Evolutionary conservation across 2,329 filamentous ascomycete species (phyloP).

Genomic region (Rugonectria rugulosa): DNA sequence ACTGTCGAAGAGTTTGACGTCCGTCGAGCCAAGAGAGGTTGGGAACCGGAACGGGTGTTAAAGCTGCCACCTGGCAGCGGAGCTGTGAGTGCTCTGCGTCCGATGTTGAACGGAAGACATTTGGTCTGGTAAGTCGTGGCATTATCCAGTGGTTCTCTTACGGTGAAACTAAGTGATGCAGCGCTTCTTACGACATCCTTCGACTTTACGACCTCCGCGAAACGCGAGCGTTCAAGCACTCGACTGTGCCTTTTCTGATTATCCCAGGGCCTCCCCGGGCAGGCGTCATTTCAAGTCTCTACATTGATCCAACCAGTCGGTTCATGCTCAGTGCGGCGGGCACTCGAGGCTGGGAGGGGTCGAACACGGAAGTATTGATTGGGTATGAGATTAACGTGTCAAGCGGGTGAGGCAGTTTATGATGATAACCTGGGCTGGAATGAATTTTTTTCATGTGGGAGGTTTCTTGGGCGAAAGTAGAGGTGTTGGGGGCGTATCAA

Average conservation of each 20-base stretch:
- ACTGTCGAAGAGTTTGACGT: conserved; percentile 95
- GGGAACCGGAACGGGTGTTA: conserved; percentile 78
- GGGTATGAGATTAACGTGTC: conserved; percentile 82
- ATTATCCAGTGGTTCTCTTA: not conserved
- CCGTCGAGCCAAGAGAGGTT: conserved; percentile 73
- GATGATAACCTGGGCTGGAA: not conserved
- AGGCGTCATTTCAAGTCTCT: conserved; percentile 85
- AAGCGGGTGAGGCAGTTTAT: conserved; percentile 11
- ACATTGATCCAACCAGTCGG: conserved; percentile 84
- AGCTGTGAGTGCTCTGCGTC: conserved; percentile 83
- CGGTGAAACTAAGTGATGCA: conserved; percentile 43
- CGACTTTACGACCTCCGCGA: conserved; percentile 88
- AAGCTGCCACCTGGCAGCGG: conserved; percentile 91
- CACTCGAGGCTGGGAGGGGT: conserved; percentile 94
- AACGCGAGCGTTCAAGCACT: conserved; percentile 70
- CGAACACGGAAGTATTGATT: conserved; percentile 85
- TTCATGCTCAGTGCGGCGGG: conserved; percentile 94
- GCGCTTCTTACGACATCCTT: conserved; percentile 91
- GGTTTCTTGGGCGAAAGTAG: too few species aligned
- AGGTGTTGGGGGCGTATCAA: too few species aligned
- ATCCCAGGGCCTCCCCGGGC: conserved; percentile 85
- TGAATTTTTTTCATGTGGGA: too few species aligned
- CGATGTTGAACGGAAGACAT: conserved; percentile 93
- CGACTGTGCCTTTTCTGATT: conserved; percentile 92
- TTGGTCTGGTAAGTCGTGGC: conserved; percentile 70